Conservation (phyloP, 2,329 filamentous ascomycete genomes). For the Calonectria pseudoreteaudii region DNA sequence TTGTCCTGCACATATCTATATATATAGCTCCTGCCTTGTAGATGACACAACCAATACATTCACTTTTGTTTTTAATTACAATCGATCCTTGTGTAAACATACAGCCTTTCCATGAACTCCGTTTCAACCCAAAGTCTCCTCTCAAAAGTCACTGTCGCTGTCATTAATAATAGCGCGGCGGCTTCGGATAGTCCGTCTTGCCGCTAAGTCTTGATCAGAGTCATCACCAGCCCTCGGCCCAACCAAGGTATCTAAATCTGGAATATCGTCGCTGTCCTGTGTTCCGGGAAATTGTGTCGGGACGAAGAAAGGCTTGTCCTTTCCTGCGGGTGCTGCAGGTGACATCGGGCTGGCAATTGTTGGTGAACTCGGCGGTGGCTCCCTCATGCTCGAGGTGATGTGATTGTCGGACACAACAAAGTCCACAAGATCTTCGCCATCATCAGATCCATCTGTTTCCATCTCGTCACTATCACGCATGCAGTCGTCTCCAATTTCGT, state of each 20-base stretch:
- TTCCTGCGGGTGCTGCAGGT: conserved; percentile 24
- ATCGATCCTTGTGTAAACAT: background rate
- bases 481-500: conserved; percentile 65
- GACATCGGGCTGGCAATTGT: conserved; percentile 36
- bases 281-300: conserved; percentile 53
- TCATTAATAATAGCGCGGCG: conserved; percentile 46
- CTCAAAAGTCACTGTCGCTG: conserved; percentile 46
- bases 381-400: conserved; percentile 50
- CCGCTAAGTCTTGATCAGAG: conserved; percentile 34
- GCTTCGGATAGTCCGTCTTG: conserved; percentile 37
- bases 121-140: conserved; percentile 3
- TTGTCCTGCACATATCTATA: background rate
- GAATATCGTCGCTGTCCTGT: conserved; percentile 56
- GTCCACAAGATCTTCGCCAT: conserved; percentile 63
- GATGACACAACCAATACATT: conserved; percentile 32
- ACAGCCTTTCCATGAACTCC: background rate
- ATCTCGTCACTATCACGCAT: conserved; percentile 60
- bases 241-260: conserved; percentile 49
- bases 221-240: conserved; percentile 24
- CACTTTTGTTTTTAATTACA: background rate
- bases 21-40: conserved; percentile 10
- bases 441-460: conserved; percentile 60
- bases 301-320: conserved; percentile 50
- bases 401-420: conserved; percentile 68
- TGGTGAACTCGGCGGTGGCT: conserved; percentile 46